Conservation (phyloP, 805 yeast genomes). For the Candida golubevii region DNA sequence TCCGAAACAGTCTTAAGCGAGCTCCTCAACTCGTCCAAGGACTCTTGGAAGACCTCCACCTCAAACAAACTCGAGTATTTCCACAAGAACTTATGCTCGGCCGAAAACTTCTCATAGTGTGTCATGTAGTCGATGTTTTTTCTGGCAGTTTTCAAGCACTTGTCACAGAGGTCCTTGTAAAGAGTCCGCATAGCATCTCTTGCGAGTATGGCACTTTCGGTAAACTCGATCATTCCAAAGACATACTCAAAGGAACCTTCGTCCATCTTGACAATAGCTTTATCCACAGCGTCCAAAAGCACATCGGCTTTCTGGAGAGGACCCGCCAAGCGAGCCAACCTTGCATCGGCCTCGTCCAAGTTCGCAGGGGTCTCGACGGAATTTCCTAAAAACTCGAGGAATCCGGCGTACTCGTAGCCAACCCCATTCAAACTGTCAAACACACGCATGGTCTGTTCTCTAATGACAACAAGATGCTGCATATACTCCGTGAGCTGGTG, state of each 20-base stretch:
- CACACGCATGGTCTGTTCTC: background rate
- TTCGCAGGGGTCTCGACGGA: background rate
- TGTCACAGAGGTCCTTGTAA: background rate
- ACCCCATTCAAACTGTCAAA: background rate
- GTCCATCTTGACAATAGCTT: background rate
- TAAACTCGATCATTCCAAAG: background rate
- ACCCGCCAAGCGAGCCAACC: background rate
- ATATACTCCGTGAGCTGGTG: background rate
- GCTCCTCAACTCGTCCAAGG: background rate
- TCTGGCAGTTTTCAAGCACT: background rate
- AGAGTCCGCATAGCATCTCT: background rate
- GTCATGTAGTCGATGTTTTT: background rate
- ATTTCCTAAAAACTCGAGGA: background rate
- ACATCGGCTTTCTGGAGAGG: background rate
- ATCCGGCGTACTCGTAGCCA: slow-evolving; percentile 1
- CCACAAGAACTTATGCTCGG: background rate
- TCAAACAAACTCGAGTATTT: background rate
- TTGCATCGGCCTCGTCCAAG: background rate
- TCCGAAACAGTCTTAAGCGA: background rate
- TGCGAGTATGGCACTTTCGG: background rate
- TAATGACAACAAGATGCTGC: background rate
- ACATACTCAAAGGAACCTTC: background rate
- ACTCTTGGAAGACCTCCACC: background rate
- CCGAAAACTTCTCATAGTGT: background rate
- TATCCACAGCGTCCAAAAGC: background rate